Conservation (phyloP, 495 filamentous ascomycete species). For the Hypoxylon crocopeplum region DNA sequence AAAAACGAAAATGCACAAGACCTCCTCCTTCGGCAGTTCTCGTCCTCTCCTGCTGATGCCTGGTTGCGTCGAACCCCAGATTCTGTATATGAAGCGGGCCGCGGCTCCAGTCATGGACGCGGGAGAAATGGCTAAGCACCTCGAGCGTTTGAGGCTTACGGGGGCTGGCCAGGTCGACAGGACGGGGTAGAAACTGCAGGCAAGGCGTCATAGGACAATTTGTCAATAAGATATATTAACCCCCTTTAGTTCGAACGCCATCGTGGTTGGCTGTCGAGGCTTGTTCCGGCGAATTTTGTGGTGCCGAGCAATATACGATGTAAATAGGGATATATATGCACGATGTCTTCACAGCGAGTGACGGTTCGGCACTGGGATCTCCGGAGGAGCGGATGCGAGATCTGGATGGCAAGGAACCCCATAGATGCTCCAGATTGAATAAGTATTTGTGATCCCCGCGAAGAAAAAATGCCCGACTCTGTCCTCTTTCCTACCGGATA, state of each 20-base stretch:
- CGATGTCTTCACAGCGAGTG: conserved; percentile 15
- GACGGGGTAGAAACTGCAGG: neutral
- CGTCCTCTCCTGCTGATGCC: neutral
- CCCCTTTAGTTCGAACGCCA: neutral
- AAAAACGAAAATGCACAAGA: conserved; percentile 24
- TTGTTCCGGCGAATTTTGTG: conserved; percentile 6
- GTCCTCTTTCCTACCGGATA: too few species aligned
- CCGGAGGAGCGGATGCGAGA: conserved; percentile 33
- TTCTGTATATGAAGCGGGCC: conserved; percentile 34
- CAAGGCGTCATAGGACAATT: conserved; percentile 14
- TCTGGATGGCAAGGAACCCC: conserved; percentile 17
- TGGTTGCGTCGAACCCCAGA: conserved; percentile 16
- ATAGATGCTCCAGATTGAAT: neutral
- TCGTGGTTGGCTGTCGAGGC: conserved; percentile 25
- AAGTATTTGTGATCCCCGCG: too few species aligned
- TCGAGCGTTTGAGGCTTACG: conserved; percentile 6
- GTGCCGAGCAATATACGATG: conserved; percentile 24
- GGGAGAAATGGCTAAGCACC: conserved; percentile 9
- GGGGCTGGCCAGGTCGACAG: conserved; percentile 20
- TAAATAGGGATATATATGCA: conserved; percentile 27
- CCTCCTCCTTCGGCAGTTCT: conserved; percentile 31
- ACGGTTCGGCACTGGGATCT: conserved; percentile 21
- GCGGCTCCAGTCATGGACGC: conserved; percentile 20
- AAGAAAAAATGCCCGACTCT: too few species aligned
- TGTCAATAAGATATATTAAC: conserved; percentile 30